phyloP scores from a whole-genome alignment of 805 yeast species.

The Ogataea naganishii region DNA sequence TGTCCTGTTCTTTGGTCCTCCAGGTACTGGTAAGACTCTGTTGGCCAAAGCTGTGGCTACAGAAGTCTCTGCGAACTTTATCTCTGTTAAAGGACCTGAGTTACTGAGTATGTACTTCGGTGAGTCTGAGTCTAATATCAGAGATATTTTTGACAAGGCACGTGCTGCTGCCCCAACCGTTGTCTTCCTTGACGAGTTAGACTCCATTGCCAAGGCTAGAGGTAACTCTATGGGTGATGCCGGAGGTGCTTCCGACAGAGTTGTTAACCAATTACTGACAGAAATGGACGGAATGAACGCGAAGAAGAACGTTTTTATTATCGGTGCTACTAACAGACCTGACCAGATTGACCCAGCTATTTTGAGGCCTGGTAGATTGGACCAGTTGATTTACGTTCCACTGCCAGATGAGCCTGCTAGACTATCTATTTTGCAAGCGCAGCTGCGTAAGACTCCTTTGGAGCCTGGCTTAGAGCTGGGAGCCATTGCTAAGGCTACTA shows the following conservation, averaged over 20 bases:
- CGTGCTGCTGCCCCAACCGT: slow-evolving; percentile 99
- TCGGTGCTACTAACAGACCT: slow-evolving; percentile 99
- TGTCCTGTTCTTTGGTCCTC: slow-evolving; percentile 98
- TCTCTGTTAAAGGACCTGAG: slow-evolving; percentile 96
- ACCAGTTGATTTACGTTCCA: slow-evolving; percentile 97
- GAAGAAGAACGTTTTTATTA: slow-evolving; percentile 95
- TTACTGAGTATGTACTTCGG: slow-evolving; percentile 98
- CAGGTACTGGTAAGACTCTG: slow-evolving; percentile 99
- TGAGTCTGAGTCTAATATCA: slow-evolving; percentile 94
- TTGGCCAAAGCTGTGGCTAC: slow-evolving; percentile 99
- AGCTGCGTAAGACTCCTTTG: slow-evolving; percentile 95
- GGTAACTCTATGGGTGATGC: slow-evolving; percentile 90
- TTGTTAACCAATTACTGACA: slow-evolving; percentile 89
- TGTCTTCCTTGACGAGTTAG: slow-evolving; percentile 96
- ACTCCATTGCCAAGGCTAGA: slow-evolving; percentile 94
- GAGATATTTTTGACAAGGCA: slow-evolving; percentile 97
- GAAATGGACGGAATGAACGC: slow-evolving; percentile 99
- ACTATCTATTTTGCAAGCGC: slow-evolving; percentile 87
- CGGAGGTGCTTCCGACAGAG: slow-evolving; percentile 95
- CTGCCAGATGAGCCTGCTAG: slow-evolving; percentile 95
- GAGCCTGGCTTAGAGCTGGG: slow-evolving; percentile 91
- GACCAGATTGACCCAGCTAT: slow-evolving; percentile 99
- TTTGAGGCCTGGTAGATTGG: slow-evolving; percentile 97
- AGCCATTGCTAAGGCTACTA: slow-evolving; percentile 89
- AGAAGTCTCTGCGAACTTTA: slow-evolving; percentile 96